Evolutionary conservation across 2,329 filamentous ascomycete genomes (phyloP).

Genomic region (Botryosphaeria agaves): DNA sequence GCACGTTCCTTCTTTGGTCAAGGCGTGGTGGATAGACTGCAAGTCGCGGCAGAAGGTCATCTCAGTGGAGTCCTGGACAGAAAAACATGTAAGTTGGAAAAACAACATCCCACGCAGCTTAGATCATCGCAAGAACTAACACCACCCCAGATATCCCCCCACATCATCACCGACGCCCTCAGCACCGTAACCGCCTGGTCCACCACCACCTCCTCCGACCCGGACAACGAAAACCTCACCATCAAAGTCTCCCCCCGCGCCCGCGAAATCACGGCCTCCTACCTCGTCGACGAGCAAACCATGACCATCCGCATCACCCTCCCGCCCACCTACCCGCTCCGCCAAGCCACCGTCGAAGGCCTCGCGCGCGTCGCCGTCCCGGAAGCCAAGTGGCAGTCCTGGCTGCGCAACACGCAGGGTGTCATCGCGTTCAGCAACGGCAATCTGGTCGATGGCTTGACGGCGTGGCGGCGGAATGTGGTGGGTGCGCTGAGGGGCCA

Average conservation of each 20-base stretch:
- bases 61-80: slow-evolving; percentile 70
- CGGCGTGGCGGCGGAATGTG: slow-evolving; percentile 75
- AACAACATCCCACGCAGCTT: not conserved
- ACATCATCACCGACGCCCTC: slow-evolving; percentile 48
- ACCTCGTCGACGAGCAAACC: slow-evolving; percentile 73
- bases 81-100: slow-evolving; percentile 36
- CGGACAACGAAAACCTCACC: slow-evolving; percentile 34
- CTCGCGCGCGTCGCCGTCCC: slow-evolving; percentile 72
- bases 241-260: slow-evolving; percentile 57
- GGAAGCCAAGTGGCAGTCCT: slow-evolving; percentile 83
- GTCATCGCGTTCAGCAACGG: slow-evolving; percentile 87
- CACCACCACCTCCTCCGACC: slow-evolving; percentile 14
- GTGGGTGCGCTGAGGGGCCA: slow-evolving; percentile 80
- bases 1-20: slow-evolving; percentile 61
- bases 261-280: slow-evolving; percentile 66
- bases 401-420: slow-evolving; percentile 76
- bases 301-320: slow-evolving; percentile 71
- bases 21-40: slow-evolving; percentile 70
- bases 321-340: slow-evolving; percentile 67
- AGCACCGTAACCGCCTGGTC: slow-evolving; percentile 51
- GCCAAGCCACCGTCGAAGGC: slow-evolving; percentile 57
- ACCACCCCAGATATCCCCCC: slow-evolving; percentile 41
- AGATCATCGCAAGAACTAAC: slow-evolving; percentile 2
- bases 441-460: slow-evolving; percentile 70
- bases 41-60: slow-evolving; percentile 62